These are phyloP conservation scores for Penicillium salamii DNA, from an alignment of 495 filamentous ascomycete species.

Conservation along the genomic window DNA sequence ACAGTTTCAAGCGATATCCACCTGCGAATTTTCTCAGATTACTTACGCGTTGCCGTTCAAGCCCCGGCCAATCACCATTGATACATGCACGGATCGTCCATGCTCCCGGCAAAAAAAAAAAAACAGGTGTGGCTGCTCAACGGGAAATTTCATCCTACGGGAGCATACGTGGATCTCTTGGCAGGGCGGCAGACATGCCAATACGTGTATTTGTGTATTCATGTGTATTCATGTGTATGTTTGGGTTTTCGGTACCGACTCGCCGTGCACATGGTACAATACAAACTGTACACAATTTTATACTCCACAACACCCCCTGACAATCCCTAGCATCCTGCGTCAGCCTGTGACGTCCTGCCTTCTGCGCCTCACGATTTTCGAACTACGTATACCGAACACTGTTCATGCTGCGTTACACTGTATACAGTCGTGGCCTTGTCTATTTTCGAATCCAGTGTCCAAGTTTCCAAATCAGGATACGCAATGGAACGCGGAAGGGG, in stretches of 20 bases:
- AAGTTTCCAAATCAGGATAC: background rate
- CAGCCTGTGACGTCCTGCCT: conserved; percentile 27
- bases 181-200: conserved; percentile 5
- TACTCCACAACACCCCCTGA: conserved; percentile 20
- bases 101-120: conserved; percentile 3
- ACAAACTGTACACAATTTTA: background rate
- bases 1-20: conserved; percentile 9
- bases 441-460: background rate
- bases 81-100: conserved; percentile 23
- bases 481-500: conserved; percentile 2
- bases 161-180: conserved; percentile 12
- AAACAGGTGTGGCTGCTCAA: background rate
- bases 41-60: conserved; percentile 25
- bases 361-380: conserved; percentile 8
- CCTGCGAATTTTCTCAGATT: conserved; percentile 9
- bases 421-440: background rate
- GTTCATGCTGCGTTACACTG: background rate
- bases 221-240: too few species aligned
- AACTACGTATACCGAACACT: background rate
- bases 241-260: too few species aligned
- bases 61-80: conserved; percentile 17
- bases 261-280: too few species aligned
- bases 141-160: background rate
- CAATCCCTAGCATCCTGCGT: conserved; percentile 24
- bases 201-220: too few species aligned